phyloP scores from a whole-genome alignment of 495 filamentous ascomycete genomes.

The Podospora australis region DNA sequence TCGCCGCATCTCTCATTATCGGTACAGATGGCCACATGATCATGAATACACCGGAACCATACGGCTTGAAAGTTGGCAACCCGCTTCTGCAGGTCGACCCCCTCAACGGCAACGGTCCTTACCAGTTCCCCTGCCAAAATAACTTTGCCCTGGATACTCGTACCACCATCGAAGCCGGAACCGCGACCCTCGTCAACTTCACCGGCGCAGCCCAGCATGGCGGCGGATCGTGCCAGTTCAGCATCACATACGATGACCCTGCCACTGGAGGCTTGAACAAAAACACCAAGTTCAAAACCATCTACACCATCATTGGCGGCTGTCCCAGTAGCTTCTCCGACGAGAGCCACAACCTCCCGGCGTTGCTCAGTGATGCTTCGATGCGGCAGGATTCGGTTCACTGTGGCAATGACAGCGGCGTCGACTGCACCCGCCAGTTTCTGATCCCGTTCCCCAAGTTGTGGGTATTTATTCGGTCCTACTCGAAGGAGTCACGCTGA shows the following conservation, averaged over 20 bases:
- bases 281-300: constrained; percentile 54
- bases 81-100: constrained; percentile 48
- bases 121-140: constrained; percentile 68
- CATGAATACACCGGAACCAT: constrained; percentile 60
- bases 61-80: constrained; percentile 22
- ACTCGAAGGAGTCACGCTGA: too few relatives aligned
- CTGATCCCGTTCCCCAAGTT: constrained; percentile 20
- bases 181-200: constrained; percentile 41
- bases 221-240: constrained; percentile 75
- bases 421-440: constrained; percentile 22
- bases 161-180: constrained; percentile 42
- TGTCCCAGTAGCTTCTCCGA: constrained; percentile 47
- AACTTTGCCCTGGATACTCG: constrained; percentile 24
- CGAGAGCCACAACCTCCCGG: constrained; percentile 26
- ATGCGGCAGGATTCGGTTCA: constrained; percentile 10
- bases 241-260: constrained; percentile 59
- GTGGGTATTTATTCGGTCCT: constrained; percentile 9
- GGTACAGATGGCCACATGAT: constrained; percentile 55
- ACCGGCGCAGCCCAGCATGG: constrained; percentile 57
- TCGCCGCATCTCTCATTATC: constrained; percentile 31
- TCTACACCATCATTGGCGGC: constrained; percentile 63
- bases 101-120: constrained; percentile 42
- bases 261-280: constrained; percentile 33
- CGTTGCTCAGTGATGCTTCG: constrained; percentile 13
- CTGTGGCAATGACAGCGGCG: constrained; percentile 17